phyloP scores from a whole-genome alignment of 306 rosid species.

The Cucumis melo region DNA sequence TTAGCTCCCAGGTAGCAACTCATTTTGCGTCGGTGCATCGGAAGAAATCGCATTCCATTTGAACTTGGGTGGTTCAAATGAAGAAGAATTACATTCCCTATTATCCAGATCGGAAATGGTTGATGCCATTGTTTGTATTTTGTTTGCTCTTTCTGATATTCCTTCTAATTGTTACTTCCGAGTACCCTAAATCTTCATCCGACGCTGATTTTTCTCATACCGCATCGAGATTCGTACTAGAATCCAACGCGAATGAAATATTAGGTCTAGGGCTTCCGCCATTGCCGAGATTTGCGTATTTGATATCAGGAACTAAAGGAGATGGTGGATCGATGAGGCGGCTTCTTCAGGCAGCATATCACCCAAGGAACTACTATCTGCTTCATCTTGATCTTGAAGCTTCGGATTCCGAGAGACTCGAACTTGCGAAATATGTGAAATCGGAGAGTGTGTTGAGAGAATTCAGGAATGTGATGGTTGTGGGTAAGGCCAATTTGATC shows the following conservation, averaged over 20 bases:
- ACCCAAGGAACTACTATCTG: conserved; percentile 67
- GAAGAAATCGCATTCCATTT: neutral
- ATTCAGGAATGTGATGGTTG: conserved; percentile 71
- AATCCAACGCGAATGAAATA: neutral
- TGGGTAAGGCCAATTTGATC: conserved; percentile 63
- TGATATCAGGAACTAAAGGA: conserved; percentile 49
- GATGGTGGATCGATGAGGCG: conserved; percentile 43
- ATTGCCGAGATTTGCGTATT: conserved; percentile 65
- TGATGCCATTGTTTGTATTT: conserved; percentile 19
- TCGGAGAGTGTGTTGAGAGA: conserved; percentile 27
- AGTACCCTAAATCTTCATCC: conserved; percentile 20
- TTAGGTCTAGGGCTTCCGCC: conserved; percentile 26
- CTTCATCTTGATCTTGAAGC: conserved; percentile 86
- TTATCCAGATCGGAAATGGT: conserved; percentile 35
- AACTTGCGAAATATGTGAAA: conserved; percentile 52
- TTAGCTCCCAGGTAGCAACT: neutral
- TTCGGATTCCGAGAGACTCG: conserved; percentile 60
- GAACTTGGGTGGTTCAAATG: conserved; percentile 10
- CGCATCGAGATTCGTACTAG: conserved; percentile 2
- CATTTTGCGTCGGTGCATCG: neutral
- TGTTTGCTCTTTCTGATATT: conserved; percentile 23
- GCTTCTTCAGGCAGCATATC: conserved; percentile 67
- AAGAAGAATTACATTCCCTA: conserved; percentile 29
- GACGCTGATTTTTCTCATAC: conserved; percentile 4
- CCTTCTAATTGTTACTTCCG: conserved; percentile 16